Evolutionary conservation across 2,329 filamentous ascomycete genomes (phyloP), one percentile per base, ranked within the genome.

Genomic region (Talaromyces pinophilus): DNA sequence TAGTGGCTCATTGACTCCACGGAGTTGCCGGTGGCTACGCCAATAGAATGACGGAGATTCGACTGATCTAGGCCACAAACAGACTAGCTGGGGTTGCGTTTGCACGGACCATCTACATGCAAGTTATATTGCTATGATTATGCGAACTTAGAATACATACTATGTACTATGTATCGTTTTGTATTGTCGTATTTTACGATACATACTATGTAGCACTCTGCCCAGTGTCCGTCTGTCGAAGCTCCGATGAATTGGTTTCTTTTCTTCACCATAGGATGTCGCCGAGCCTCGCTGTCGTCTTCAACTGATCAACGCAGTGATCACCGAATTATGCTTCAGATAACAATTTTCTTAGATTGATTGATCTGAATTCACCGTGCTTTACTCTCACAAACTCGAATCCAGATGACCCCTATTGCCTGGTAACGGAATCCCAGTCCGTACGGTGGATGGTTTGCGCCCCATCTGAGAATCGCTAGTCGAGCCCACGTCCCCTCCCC

Each of bases 391-490:
- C 17, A n/a, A 10, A n/a, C 2, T 19, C 52, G 35, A 35, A 35
- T 5, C 35, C 35, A 15, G n/a, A 25, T 25, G 33, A 40, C 54
- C 33, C 54, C 54, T 57, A 57, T 57, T 55, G 3, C 44, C 35
- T 46, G 40, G 38, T 60, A 19, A 30, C 57, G 57, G 57, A 57
- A 10, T 40, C 30, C 54, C 25, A 17, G 30, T 55, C 52, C 52
- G 52, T 55, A 19, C 13, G n/a, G 15, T 40, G 19, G 38, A 52
- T 54, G 55, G 38, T 60, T 46, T 60, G 57, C 57, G 57, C 57
- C 57, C 57, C 57, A 60, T 60, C 40, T 59, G 19, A 30, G 57
- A 46, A 44, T 60, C 57, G 38, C 57, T 60, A 60, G 57, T 60
- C 57, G 38, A 44, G 40, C 57, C 57, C 57, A 33, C 57, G 22